Conservation (phyloP, 768 basidiomycete species). For the Rhodocollybia butyracea region DNA sequence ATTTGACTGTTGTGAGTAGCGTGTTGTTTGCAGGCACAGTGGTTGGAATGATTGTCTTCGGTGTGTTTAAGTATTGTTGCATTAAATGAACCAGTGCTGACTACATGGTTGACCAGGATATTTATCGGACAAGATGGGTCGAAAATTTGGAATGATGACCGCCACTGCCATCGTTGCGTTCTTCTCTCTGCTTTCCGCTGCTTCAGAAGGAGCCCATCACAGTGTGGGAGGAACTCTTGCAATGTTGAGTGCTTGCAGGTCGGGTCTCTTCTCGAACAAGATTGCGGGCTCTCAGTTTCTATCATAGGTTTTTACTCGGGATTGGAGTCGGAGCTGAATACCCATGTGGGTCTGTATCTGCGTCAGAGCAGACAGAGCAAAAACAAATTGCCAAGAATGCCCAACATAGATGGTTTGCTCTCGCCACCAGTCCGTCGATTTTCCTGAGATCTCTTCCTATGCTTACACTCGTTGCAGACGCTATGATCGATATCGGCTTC, state of each 20-base stretch:
- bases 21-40: slow-evolving; percentile 78
- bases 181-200: slow-evolving; percentile 81
- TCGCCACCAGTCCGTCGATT: slow-evolving; percentile 74
- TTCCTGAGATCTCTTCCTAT: neutral
- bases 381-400: slow-evolving; percentile 72
- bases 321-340: slow-evolving; percentile 89
- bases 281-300: neutral
- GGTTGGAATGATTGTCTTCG: slow-evolving; percentile 82
- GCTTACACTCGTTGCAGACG: slow-evolving; percentile 57
- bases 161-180: slow-evolving; percentile 82
- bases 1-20: slow-evolving; percentile 61
- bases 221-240: slow-evolving; percentile 67
- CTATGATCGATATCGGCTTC: slow-evolving; percentile 86
- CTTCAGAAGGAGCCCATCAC: slow-evolving; percentile 74
- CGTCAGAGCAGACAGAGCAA: slow-evolving; percentile 88
- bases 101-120: slow-evolving; percentile 38
- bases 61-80: slow-evolving; percentile 23
- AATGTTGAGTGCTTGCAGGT: slow-evolving; percentile 82
- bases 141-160: slow-evolving; percentile 88
- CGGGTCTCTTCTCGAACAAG: slow-evolving; percentile 37
- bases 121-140: slow-evolving; percentile 81
- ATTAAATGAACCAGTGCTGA: neutral
- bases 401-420: slow-evolving; percentile 83
- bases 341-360: slow-evolving; percentile 86
- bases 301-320: slow-evolving; percentile 74